phyloP scores from a whole-genome alignment of 805 yeast species.

The Tetrapisispora fleetii region DNA sequence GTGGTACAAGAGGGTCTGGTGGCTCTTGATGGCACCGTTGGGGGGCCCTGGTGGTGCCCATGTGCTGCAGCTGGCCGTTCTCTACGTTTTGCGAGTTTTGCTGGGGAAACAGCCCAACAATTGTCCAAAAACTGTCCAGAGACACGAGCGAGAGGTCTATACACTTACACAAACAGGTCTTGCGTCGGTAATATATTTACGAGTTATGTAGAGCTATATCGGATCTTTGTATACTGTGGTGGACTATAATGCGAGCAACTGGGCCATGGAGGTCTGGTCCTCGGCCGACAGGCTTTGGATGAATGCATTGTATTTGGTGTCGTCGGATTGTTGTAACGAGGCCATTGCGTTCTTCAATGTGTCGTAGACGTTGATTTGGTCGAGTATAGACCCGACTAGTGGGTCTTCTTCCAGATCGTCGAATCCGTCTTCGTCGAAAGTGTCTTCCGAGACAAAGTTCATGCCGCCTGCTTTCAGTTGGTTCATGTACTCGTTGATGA shows the following conservation, averaged over 20 bases:
- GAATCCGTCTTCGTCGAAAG: conserved; percentile 39
- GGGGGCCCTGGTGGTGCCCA: no score
- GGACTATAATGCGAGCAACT: conserved; percentile 1
- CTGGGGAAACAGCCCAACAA: no score
- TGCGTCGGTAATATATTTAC: neutral
- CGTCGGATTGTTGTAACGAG: conserved; percentile 39
- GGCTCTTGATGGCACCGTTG: no score
- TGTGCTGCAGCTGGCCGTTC: no score
- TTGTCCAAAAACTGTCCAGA: no score
- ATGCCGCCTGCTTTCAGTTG: conserved; percentile 33
- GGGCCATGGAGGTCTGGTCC: conserved; percentile 26
- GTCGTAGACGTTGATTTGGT: conserved; percentile 59
- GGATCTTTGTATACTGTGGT: neutral
- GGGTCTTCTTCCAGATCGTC: conserved; percentile 81
- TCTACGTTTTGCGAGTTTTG: no score
- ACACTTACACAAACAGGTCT: no score
- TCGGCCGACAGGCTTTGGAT: conserved; percentile 33
- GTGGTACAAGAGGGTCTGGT: no score
- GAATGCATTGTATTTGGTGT: conserved; percentile 39
- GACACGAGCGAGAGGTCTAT: no score
- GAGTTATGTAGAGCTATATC: neutral
- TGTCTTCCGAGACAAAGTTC: conserved; percentile 25
- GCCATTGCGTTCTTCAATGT: conserved; percentile 50
- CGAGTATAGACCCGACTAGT: conserved; percentile 68
- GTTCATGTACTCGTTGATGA: conserved; percentile 36